Evolutionary conservation across 495 filamentous ascomycete genomes (phyloP), one percentile per base, ranked within the genome.

Genomic region (Tuber melanosporum): DNA sequence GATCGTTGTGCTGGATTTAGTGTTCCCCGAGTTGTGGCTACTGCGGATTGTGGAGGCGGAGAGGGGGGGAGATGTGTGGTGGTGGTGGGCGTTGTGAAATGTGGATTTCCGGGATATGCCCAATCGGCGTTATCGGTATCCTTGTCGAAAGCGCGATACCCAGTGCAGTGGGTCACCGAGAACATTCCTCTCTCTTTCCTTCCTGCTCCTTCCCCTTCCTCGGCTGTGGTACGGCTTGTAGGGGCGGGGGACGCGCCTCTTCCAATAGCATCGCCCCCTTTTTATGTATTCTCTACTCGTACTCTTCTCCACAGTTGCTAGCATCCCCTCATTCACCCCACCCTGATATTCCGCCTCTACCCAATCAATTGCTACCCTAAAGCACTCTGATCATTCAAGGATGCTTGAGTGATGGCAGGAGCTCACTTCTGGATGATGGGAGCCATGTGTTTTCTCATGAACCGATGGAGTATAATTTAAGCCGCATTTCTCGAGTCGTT

Each of bases 41-140:
- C 32, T 36, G 26, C 52, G 9, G 52, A 57, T 57, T 57, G n/a
- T 57, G 52, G 52, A 57, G 26, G 57, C 12, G 26, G 57, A 32
- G 26, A 2, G 57, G 14, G 52, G 52, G 57, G 26, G 15, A 8
- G 52, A 26, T 26, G 52, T 22, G 57, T 32, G 26, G 57, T 36
- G 57, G 32, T 32, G 52, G 52, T 26, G 8, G 8, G 52, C 57
- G 4, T 66, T 66, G 9, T 66, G 57, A 66, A 66, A 17, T 36
- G 57, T 66, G 57, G 57, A 32, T 66, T 66, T 66, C 57, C 57
- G n/a, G 52, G 52, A 62, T 62, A 62, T 26, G 52, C 52, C 57
- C 26, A 14, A 66, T 62, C 57, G 26, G 57, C 14, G 57, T 66
- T 66, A 66, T 66, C 57, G 57, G 3, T 66, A 66, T 66, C 57